Percentiles rank a stretch among this genome's conserved stretches.
Conservation (phyloP, 1,284 basidiomycete species). For the Dichomitus squalens region DNA sequence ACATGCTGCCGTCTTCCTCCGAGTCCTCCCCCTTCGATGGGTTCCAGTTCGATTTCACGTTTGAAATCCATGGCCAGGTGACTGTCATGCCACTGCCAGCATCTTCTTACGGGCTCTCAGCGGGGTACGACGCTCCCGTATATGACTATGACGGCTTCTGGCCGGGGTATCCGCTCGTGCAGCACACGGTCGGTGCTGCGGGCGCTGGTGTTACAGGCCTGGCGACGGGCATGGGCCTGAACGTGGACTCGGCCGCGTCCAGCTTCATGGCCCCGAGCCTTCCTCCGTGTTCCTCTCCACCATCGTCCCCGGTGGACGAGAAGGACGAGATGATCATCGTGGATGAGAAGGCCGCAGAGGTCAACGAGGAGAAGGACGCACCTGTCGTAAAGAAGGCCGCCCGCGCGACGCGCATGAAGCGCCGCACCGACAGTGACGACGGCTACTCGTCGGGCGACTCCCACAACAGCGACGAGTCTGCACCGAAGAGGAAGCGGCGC, state of each 20-base stretch:
- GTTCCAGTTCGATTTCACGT: background rate
- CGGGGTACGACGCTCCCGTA: background rate
- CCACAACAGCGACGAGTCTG: background rate
- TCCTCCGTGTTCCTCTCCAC: background rate
- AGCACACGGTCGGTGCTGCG: conserved; percentile 9
- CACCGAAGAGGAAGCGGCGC: background rate
- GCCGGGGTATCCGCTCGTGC: background rate
- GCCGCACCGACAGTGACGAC: background rate
- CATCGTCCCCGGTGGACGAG: background rate
- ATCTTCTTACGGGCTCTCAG: background rate
- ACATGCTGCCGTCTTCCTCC: background rate
- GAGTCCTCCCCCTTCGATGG: background rate
- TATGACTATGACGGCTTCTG: background rate
- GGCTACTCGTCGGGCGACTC: background rate
- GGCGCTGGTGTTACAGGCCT: background rate
- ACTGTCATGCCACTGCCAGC: background rate
- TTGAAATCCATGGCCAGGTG: background rate
- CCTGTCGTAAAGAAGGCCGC: background rate
- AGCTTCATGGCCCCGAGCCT: background rate
- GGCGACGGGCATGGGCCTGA: background rate
- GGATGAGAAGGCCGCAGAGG: background rate
- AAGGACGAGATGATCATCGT: background rate
- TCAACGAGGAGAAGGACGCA: no score
- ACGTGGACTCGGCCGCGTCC: background rate
- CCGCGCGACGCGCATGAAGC: background rate